Evolutionary conservation across 2,329 filamentous ascomycete species (phyloP).

Genomic region (Pleurostoma richardsiae): DNA sequence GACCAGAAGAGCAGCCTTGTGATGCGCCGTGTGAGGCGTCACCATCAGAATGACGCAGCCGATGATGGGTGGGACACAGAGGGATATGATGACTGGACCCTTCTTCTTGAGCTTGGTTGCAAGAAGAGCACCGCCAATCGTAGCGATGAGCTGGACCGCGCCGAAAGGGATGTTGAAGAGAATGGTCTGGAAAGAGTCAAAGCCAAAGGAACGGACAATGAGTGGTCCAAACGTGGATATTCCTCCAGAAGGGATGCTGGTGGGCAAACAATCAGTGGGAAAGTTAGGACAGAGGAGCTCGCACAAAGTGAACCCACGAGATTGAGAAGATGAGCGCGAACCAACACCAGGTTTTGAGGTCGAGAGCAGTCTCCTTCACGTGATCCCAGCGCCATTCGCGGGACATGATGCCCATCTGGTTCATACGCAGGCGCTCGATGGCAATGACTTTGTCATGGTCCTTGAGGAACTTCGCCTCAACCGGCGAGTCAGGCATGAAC

Average conservation of each 20-base stretch:
- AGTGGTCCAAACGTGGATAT: conserved; percentile 47
- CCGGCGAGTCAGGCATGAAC: conserved; percentile 44
- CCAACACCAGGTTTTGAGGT: conserved; percentile 58
- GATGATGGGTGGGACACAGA: conserved; percentile 52
- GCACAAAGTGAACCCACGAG: conserved; percentile 22
- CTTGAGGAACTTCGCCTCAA: conserved; percentile 44
- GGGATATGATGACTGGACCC: conserved; percentile 44
- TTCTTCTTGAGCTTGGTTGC: conserved; percentile 51
- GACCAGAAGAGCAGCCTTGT: conserved; percentile 45
- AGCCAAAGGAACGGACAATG: conserved; percentile 48
- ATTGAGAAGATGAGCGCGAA: conserved; percentile 49
- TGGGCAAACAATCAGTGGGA: too few species aligned
- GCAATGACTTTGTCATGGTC: conserved; percentile 47
- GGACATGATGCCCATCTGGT: conserved; percentile 49
- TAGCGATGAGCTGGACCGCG: conserved; percentile 50
- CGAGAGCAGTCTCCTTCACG: conserved; percentile 45
- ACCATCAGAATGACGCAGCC: conserved; percentile 50
- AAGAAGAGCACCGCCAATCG: conserved; percentile 48
- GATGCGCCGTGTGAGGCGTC: conserved; percentile 34
- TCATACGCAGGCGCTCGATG: conserved; percentile 47
- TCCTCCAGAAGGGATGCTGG: conserved; percentile 47
- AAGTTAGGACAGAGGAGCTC: too few species aligned
- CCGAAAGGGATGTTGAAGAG: conserved; percentile 52
- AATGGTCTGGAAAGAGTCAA: conserved; percentile 42
- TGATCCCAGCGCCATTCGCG: conserved; percentile 47